Evolutionary conservation across 768 basidiomycete species (phyloP).

Genomic region (Rhizopogon vulgaris): DNA sequence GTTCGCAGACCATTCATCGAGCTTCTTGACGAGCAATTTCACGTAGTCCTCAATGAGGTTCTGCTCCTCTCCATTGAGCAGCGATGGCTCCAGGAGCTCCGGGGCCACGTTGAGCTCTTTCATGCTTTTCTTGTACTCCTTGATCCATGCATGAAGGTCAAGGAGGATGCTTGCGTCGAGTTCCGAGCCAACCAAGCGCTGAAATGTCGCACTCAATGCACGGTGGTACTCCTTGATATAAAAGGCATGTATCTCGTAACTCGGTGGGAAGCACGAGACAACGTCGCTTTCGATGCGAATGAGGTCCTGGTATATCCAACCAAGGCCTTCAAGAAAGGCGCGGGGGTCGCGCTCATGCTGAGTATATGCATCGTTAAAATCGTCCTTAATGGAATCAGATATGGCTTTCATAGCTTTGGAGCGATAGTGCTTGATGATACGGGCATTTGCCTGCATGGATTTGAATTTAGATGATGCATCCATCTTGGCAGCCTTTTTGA

Average conservation of each 20-base stretch:
- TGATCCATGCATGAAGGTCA: conserved; percentile 86
- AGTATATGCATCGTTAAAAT: conserved; percentile 63
- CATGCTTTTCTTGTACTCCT: conserved; percentile 94
- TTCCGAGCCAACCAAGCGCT: conserved; percentile 60
- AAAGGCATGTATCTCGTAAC: conserved; percentile 82
- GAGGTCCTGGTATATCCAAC: conserved; percentile 94
- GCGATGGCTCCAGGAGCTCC: conserved; percentile 78
- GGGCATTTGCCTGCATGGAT: conserved; percentile 89
- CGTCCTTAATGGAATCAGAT: conserved; percentile 63
- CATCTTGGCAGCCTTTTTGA: conserved; percentile 89
- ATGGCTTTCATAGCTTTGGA: conserved; percentile 82
- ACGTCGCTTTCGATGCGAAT: conserved; percentile 89
- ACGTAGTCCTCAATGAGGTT: conserved; percentile 93
- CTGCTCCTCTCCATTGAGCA: conserved; percentile 95
- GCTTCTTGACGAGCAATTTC: conserved; percentile 84
- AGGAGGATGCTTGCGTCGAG: conserved; percentile 88
- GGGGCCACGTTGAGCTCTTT: conserved; percentile 82
- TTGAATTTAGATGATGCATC: conserved; percentile 92
- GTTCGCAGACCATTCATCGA: conserved; percentile 95
- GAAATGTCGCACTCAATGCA: conserved; percentile 68
- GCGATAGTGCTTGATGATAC: conserved; percentile 92
- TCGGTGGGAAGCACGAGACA: conserved; percentile 84
- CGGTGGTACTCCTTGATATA: conserved; percentile 90
- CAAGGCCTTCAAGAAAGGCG: conserved; percentile 69
- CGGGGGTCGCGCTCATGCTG: conserved; percentile 58